phyloP scores from a whole-genome alignment of 192 early-diverging fungal species.

The Mortierella claussenii region DNA sequence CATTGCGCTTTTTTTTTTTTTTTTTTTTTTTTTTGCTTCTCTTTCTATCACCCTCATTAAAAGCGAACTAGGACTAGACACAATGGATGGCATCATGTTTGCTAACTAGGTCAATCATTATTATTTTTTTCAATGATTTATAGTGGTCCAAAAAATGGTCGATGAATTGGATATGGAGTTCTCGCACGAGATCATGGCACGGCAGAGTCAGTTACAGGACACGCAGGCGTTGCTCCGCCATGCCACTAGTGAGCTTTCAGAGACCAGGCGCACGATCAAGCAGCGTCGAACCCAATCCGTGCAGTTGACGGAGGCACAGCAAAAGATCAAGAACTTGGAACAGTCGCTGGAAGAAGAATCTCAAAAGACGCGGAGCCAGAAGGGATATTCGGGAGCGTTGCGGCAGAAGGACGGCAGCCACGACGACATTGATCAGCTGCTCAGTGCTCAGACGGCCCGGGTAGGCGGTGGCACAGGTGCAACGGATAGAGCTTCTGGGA shows the following conservation, averaged over 20 bases:
- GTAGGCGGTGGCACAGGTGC: neutral
- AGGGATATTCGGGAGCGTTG: constrained; percentile 14
- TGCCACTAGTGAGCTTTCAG: constrained; percentile 64
- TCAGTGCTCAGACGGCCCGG: constrained; percentile 7
- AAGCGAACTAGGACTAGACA: neutral
- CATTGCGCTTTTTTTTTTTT: too few relatives aligned
- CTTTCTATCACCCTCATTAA: neutral
- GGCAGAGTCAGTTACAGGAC: constrained; percentile 68
- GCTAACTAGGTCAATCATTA: too few relatives aligned
- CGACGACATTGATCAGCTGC: constrained; percentile 13
- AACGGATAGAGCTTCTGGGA: neutral
- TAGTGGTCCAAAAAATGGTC: constrained; percentile 75
- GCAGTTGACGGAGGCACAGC: constrained; percentile 66
- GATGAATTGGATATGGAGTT: constrained; percentile 77
- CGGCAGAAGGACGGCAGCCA: constrained; percentile 6
- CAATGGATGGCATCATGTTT: too few relatives aligned
- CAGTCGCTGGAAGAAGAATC: constrained; percentile 62
- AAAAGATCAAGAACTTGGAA: constrained; percentile 72
- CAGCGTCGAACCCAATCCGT: constrained; percentile 59
- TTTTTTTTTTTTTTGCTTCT: neutral
- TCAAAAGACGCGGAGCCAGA: constrained; percentile 55
- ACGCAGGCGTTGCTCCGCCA: constrained; percentile 64
- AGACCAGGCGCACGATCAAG: constrained; percentile 63
- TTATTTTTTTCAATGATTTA: too few relatives aligned
- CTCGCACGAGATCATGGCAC: constrained; percentile 64